Conservation (phyloP, 176 grass and related monocot species). For the Alopecurus myosuroides region DNA sequence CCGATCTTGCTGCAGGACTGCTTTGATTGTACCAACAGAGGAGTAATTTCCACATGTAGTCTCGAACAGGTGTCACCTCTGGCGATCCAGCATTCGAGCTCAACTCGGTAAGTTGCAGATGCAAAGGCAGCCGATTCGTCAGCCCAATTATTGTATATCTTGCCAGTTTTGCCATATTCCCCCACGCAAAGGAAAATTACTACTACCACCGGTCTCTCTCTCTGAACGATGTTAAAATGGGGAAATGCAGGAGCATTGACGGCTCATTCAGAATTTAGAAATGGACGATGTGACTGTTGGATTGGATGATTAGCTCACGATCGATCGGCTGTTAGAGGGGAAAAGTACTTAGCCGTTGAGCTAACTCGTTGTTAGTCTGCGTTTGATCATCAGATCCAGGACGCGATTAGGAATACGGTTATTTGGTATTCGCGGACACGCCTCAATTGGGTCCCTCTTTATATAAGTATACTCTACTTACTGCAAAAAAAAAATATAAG, state of each 20-base stretch:
- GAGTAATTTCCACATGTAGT: slow-evolving; percentile 45
- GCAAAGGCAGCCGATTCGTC: background rate
- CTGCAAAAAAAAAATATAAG: too few species aligned
- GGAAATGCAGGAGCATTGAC: background rate
- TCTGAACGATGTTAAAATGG: background rate
- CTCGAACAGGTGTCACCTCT: background rate
- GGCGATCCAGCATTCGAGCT: background rate
- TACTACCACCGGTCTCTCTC: too few species aligned
- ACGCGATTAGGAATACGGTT: background rate
- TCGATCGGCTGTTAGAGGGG: background rate
- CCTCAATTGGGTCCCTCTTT: too few species aligned
- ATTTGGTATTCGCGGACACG: too few species aligned
- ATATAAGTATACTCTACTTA: too few species aligned
- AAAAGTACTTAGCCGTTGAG: background rate
- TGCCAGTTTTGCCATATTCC: background rate
- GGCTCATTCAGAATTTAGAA: background rate
- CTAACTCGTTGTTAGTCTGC: background rate
- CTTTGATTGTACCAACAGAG: slow-evolving; percentile 32
- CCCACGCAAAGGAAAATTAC: background rate
- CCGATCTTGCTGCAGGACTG: background rate
- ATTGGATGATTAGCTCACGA: background rate
- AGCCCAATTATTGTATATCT: slow-evolving; percentile 4
- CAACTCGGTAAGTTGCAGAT: background rate
- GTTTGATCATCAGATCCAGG: slow-evolving; percentile 2
- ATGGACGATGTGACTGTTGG: background rate